A percentile compares a stretch with the other conserved stretches of the same genome.
These are phyloP conservation scores for Aspergillus fijiensis DNA, from an alignment of 2,329 filamentous ascomycete genomes.

Conservation along the genomic window DNA sequence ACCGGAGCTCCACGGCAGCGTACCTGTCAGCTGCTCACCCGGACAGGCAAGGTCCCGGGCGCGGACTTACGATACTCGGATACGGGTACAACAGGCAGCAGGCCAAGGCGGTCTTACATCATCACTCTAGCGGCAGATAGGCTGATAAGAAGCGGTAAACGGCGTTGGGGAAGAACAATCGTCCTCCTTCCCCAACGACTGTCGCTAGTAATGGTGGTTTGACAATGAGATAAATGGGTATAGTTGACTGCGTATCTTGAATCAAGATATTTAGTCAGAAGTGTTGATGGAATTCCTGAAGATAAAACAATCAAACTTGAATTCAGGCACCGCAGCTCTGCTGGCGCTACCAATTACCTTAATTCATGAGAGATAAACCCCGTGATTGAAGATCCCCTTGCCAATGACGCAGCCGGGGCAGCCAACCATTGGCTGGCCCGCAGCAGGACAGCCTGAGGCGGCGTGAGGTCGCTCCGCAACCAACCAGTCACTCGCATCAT, in stretches of 20 bases:
- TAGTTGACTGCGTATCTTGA: too few species aligned
- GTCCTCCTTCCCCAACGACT: too few species aligned
- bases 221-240: too few species aligned
- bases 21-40: slow-evolving; percentile 3
- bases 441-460: slow-evolving; percentile 3
- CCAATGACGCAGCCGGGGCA: slow-evolving; percentile 24
- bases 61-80: neutral
- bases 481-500: slow-evolving; percentile 22
- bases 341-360: neutral
- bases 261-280: too few species aligned
- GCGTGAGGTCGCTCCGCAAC: slow-evolving; percentile 24
- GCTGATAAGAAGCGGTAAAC: slow-evolving; percentile 2
- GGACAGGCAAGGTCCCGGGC: neutral
- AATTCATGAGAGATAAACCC: neutral
- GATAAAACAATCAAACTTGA: neutral
- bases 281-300: neutral
- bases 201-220: too few species aligned
- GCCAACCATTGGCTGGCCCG: slow-evolving; percentile 21
- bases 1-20: neutral
- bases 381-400: slow-evolving; percentile 17
- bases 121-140: slow-evolving; percentile 6
- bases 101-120: slow-evolving; percentile 15
- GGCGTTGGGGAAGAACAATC: neutral
- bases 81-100: slow-evolving; percentile 2
- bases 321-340: neutral